Evolutionary conservation across 1,139 yeast genomes (phyloP), one percentile per base, ranked within the genome.

Genomic region (Saccharomyces hybrid): DNA sequence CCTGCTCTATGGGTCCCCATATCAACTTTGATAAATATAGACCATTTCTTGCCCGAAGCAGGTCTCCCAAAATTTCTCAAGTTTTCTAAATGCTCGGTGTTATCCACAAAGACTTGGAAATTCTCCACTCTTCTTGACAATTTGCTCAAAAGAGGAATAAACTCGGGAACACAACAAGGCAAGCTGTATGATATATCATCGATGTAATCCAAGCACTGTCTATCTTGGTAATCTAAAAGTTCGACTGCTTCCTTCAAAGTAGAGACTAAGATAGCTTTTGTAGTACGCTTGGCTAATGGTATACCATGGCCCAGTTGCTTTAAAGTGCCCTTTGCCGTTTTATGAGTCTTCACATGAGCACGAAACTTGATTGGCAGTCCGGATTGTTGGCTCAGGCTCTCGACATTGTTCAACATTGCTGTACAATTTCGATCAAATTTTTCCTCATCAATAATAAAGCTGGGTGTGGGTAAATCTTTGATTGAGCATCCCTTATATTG

Each of bases 291-390:
- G 47, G 59, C 20, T 64, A 68, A 46, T 72, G 79, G 66, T 65
- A 81, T 52, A 58, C 69, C 64, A 69, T 76, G 68, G 0, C 80
- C 81, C 53, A 80, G 60, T 60, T 78, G 81, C 47, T 72, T 64
- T 14, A 68, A 60, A 2, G 80, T 71, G 5, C 80, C 83, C 55
- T 79, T 80, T 29, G 71, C 63, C 4, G 81, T 73, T 64, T 86
- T 87, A 67, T 85, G 91, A 0, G 95, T 87, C 69, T 87, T 87
- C 28, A 87, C 81, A 64, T 86, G 95, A 2, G 88, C 84, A 55
- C 91, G 61, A 42, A 63, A 63, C 25, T 71, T 67, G 80, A 84
- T 20, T 66, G 71, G 5, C 77, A 54, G 41, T 56, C 63, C 56
- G 64, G 64, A 51, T 26, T 51, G 27, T 13, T 32, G 44, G 29